Conservation (phyloP, 2,329 filamentous ascomycete genomes). For the Pseudocercospora fuligena region DNA sequence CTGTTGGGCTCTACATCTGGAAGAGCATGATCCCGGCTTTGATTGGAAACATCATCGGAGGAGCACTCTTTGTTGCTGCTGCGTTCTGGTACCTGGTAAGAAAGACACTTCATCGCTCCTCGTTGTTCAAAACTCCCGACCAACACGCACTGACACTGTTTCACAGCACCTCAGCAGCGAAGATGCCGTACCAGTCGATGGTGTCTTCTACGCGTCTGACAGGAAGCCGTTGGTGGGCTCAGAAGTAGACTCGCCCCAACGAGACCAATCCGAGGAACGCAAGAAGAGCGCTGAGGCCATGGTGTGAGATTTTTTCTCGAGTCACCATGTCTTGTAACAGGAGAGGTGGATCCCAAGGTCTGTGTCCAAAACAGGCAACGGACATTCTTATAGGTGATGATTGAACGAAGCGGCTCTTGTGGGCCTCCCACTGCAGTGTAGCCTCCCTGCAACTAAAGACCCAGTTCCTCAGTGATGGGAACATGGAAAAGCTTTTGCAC, state of each 20-base stretch:
- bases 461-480: not conserved
- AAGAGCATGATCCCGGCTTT: slow-evolving; percentile 60
- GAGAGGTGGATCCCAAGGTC: slow-evolving; percentile 1
- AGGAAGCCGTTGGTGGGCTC: slow-evolving; percentile 16
- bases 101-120: not conserved
- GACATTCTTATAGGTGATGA: slow-evolving; percentile 4
- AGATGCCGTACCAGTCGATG: slow-evolving; percentile 24
- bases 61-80: slow-evolving; percentile 56
- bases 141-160: not conserved
- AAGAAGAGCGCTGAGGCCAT: slow-evolving; percentile 26
- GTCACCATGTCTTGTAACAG: not conserved
- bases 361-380: not conserved
- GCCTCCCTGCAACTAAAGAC: not conserved
- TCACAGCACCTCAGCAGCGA: slow-evolving; percentile 24
- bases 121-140: not conserved
- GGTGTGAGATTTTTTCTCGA: slow-evolving; percentile 11
- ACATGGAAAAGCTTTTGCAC: not conserved
- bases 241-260: slow-evolving; percentile 10
- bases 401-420: not conserved
- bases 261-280: slow-evolving; percentile 16
- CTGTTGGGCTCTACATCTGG: slow-evolving; percentile 60
- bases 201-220: slow-evolving; percentile 19
- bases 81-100: slow-evolving; percentile 55
- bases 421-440: not conserved
- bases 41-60: slow-evolving; percentile 61